phyloP scores from a whole-genome alignment of 179 eudicot genomes.

The Sideroxylon spinosum region DNA sequence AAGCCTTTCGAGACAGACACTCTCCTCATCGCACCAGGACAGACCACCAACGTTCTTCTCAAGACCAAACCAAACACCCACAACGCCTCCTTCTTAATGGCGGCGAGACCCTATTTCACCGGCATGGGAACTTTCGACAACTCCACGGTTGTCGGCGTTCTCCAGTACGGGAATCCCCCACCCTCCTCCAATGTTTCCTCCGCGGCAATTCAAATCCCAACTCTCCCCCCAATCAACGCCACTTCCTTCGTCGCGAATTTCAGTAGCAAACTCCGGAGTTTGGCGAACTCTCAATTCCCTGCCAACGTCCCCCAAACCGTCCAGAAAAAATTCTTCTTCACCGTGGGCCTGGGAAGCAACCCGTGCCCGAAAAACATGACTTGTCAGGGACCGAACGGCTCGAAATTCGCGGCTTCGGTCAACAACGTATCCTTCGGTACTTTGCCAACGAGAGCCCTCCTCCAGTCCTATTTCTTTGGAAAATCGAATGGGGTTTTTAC shows the following conservation, averaged over 20 bases:
- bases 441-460: conserved; percentile 52
- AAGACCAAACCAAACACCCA: conserved; percentile 38
- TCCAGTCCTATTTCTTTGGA: conserved; percentile 40
- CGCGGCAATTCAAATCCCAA: conserved; percentile 31
- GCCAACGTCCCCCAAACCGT: conserved; percentile 49
- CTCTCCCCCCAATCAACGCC: conserved; percentile 53
- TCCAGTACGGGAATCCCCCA: conserved; percentile 34
- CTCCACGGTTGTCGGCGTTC: conserved; percentile 56
- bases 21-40: conserved; percentile 55
- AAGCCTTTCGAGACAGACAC: conserved; percentile 51
- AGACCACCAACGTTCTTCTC: conserved; percentile 70
- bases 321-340: conserved; percentile 48
- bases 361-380: conserved; percentile 67
- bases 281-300: conserved; percentile 46
- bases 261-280: conserved; percentile 41
- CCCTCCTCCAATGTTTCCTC: conserved; percentile 20
- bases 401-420: conserved; percentile 60
- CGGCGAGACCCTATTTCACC: conserved; percentile 54
- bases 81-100: conserved; percentile 53
- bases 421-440: conserved; percentile 56
- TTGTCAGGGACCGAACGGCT: conserved; percentile 68
- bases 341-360: conserved; percentile 55
- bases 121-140: conserved; percentile 70
- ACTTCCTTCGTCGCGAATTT: conserved; percentile 52
- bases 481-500: conserved; percentile 36